These are phyloP conservation scores for Boletus pseudo-olivaceus DNA, from an alignment of 768 basidiomycete genomes.

Conservation along the genomic window DNA sequence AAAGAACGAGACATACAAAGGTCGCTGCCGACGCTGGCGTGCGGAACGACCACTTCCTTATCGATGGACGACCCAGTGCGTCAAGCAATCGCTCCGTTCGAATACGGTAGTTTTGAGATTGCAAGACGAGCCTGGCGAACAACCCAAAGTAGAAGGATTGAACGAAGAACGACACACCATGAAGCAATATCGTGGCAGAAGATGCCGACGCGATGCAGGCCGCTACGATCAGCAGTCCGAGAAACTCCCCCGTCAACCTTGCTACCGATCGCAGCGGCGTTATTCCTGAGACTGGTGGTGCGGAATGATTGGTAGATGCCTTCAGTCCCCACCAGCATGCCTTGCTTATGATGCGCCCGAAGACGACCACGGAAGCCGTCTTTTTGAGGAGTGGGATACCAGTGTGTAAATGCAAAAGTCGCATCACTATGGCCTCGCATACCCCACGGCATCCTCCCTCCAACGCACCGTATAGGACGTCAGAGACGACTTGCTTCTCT, in stretches of 20 bases:
- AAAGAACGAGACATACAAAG: constrained; percentile 16
- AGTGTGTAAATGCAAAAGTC: constrained; percentile 6
- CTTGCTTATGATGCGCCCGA: constrained; percentile 5
- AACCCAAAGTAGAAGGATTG: constrained; percentile 17
- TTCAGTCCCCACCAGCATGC: constrained; percentile 12
- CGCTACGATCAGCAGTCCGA: constrained; percentile 6
- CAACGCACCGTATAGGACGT: constrained; percentile 5
- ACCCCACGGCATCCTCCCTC: constrained; percentile 16
- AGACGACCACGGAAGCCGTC: not conserved
- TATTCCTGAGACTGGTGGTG: not conserved
- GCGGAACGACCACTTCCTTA: constrained; percentile 14
- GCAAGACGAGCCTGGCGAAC: constrained; percentile 12
- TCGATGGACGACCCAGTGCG: constrained; percentile 5
- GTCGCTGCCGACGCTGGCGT: constrained; percentile 18
- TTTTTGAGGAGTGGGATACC: constrained; percentile 7
- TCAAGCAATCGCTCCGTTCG: constrained; percentile 11
- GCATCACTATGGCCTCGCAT: constrained; percentile 15
- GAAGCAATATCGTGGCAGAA: constrained; percentile 2
- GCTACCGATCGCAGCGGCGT: constrained; percentile 8
- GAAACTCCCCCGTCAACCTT: constrained; percentile 7
- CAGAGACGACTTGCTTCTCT: constrained; percentile 7
- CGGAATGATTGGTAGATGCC: constrained; percentile 4
- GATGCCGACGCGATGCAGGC: constrained; percentile 4
- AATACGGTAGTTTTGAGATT: constrained; percentile 15
- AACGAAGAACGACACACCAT: constrained; percentile 9